Evolutionary conservation across 768 basidiomycete genomes (phyloP), one percentile per base, ranked within the genome.

Genomic region (Tulasnella sp.): DNA sequence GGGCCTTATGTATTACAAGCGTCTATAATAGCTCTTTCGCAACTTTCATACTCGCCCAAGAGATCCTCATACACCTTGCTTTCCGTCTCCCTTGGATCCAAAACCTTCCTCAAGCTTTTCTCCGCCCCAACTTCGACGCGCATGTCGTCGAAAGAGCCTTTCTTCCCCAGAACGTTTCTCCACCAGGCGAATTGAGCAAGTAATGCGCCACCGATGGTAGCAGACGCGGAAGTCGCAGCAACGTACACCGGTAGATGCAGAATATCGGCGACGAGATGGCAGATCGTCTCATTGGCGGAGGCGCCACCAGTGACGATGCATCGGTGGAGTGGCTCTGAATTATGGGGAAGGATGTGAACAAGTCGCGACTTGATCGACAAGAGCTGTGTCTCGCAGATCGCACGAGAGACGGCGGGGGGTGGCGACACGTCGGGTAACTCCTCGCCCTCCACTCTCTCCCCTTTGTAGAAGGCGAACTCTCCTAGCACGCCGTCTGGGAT

Each of bases 331-430:
- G 74, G 76, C 17, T 53, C 51, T 6, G 45, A 19, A 32, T 41
- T 39, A 25, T 51, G 73, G 68, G 83, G 81, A 6, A 88, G 71
- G 63, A 90, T 85, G 6, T 77, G 79, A 3, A 73, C 72, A 29
- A 89, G 77, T 42, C 87, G 77, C 15, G 81, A 79, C 49, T 78
- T 75, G 69, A 91, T 88, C 19, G 84, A 86, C 55, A 92, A 71
- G 64, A 93, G 79, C 65, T 92, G 89, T 0, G 86, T 86, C 67
- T 90, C 86, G 58, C 92, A 71, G 59, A 92, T 83, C 14, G 84
- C 82, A 25, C 85, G 80, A 15, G 86, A 77, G 64, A 87, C 82
- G 1, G 76, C 72, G 8, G 62, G 62, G 0, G 78, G 79, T 12
- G 79, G 69, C 37, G 45, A 64, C 59, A 67, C 60, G 23, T 62